These are phyloP conservation scores for Cryphonectria radicalis DNA, from an alignment of 2,329 filamentous ascomycete species.

Conservation along the genomic window DNA sequence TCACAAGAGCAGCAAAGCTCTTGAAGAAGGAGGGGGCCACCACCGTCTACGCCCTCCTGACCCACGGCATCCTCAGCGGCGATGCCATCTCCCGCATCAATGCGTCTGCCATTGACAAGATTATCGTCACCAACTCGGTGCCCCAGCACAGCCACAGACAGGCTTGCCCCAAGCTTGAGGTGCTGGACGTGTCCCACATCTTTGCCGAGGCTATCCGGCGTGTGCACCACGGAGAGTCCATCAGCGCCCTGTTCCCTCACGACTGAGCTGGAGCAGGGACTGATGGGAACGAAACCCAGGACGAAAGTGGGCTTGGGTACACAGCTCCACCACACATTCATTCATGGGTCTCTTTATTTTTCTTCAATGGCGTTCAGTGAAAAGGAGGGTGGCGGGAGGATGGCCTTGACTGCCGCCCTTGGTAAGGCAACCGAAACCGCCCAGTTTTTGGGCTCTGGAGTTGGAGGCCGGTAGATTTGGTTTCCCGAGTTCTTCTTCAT, in stretches of 20 bases:
- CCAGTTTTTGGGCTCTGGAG: conserved; percentile 23
- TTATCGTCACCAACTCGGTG: conserved; percentile 94
- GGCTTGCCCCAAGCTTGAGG: conserved; percentile 84
- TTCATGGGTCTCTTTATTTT: conserved; percentile 18
- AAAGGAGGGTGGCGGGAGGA: neutral
- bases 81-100: conserved; percentile 95
- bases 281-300: neutral
- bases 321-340: conserved; percentile 13
- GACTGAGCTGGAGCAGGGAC: conserved; percentile 52
- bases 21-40: conserved; percentile 94
- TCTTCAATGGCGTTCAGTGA: conserved; percentile 19
- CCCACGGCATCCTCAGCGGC: conserved; percentile 92
- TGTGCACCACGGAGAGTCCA: conserved; percentile 96
- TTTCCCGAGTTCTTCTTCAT: conserved; percentile 7
- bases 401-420: conserved; percentile 14
- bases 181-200: conserved; percentile 86
- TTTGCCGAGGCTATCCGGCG: conserved; percentile 95
- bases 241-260: conserved; percentile 91
- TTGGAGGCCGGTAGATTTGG: conserved; percentile 28
- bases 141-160: conserved; percentile 81
- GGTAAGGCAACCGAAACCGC: conserved; percentile 22
- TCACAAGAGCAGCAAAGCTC: conserved; percentile 94
- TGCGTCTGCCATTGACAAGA: conserved; percentile 87
- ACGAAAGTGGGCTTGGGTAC: neutral
- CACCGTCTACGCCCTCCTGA: conserved; percentile 87